phyloP scores from a whole-genome alignment of 768 basidiomycete genomes.

The Lactarius akahatsu region DNA sequence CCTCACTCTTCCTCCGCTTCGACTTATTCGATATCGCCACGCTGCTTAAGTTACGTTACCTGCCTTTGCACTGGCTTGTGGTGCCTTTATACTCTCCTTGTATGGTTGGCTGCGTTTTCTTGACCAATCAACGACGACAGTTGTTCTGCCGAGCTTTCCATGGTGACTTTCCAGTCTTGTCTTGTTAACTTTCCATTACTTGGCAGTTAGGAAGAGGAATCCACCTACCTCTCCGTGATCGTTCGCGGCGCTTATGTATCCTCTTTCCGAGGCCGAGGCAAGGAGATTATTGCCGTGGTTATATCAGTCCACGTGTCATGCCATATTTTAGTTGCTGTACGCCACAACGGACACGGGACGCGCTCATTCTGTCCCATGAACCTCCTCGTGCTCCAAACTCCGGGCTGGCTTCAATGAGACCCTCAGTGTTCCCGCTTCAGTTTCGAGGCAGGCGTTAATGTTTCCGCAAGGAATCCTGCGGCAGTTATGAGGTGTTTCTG shows the following conservation, averaged over 20 bases:
- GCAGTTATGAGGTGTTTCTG: background rate
- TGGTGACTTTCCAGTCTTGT: background rate
- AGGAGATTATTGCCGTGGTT: background rate
- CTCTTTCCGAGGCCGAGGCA: background rate
- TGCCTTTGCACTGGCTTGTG: background rate
- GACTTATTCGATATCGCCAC: background rate
- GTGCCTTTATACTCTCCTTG: background rate
- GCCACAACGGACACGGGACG: background rate
- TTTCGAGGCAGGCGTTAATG: background rate
- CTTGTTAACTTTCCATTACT: background rate
- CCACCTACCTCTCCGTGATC: background rate
- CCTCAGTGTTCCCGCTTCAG: background rate
- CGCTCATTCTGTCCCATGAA: background rate
- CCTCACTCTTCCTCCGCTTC: background rate
- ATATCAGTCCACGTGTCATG: background rate
- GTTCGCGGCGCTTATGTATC: background rate
- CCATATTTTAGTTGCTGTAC: background rate
- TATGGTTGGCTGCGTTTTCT: background rate
- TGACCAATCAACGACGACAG: background rate
- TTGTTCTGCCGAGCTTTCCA: background rate
- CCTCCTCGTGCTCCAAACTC: background rate
- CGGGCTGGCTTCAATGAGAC: background rate
- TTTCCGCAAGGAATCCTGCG: background rate
- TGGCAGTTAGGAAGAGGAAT: background rate
- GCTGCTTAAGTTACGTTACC: background rate